phyloP scores from a whole-genome alignment of 176 grass and related monocot genomes.

The Cenchrus americanus region DNA sequence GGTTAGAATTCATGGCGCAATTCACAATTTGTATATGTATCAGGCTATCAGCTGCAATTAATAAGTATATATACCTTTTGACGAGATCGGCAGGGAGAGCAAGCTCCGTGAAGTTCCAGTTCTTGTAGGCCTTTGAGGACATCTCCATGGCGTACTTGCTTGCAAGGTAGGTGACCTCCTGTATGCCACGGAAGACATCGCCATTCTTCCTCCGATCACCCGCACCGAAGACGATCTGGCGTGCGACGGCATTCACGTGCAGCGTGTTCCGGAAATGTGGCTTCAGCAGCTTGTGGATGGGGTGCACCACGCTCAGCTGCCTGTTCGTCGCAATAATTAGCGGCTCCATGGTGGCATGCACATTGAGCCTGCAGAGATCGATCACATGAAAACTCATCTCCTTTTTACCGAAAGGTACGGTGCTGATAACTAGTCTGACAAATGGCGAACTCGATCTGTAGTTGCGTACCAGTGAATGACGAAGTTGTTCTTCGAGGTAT shows the following conservation, averaged over 20 bases:
- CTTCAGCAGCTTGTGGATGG: slow-evolving; percentile 50
- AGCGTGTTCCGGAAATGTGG: slow-evolving; percentile 55
- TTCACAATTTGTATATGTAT: not conserved
- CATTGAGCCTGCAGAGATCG: slow-evolving; percentile 38
- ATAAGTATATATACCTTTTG: slow-evolving; percentile 37
- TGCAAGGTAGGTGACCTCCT: slow-evolving; percentile 33
- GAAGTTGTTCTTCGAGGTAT: slow-evolving; percentile 53
- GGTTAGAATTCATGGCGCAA: not conserved
- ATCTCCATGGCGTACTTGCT: slow-evolving; percentile 49
- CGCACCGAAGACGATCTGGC: slow-evolving; percentile 44
- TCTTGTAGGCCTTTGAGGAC: slow-evolving; percentile 41
- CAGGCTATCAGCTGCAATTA: too few relatives aligned
- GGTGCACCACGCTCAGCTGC: slow-evolving; percentile 56
- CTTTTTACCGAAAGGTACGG: too few relatives aligned
- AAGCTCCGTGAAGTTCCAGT: slow-evolving; percentile 48
- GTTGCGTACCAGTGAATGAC: slow-evolving; percentile 56
- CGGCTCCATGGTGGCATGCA: slow-evolving; percentile 55
- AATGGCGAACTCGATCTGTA: not conserved
- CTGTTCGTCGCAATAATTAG: slow-evolving; percentile 54
- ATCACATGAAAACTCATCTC: not conserved
- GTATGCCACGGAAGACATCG: slow-evolving; percentile 19
- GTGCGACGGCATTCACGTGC: slow-evolving; percentile 47
- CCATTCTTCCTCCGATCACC: not conserved
- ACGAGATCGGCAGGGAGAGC: slow-evolving; percentile 56
- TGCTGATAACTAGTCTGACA: too few relatives aligned